phyloP scores from a whole-genome alignment of 345 rosid species.

The Orychophragmus violaceus region DNA sequence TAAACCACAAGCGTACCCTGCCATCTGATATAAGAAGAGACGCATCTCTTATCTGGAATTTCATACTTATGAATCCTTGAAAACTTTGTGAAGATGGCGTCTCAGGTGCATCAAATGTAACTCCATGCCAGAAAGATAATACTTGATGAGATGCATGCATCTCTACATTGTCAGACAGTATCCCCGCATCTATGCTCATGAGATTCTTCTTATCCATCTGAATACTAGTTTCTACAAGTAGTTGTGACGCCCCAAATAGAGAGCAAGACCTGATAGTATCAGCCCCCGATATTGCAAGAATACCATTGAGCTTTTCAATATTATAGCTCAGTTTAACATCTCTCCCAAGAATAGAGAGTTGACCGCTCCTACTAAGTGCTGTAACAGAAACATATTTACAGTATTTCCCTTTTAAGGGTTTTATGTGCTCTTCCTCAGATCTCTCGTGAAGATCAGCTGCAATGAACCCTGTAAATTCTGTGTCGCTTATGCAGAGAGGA shows the following conservation, averaged over 20 bases:
- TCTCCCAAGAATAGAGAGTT: slow-evolving; percentile 37
- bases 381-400: slow-evolving; percentile 46
- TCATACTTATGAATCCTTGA: slow-evolving; percentile 36
- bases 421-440: slow-evolving; percentile 26
- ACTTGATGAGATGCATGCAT: slow-evolving; percentile 62
- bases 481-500: slow-evolving; percentile 40
- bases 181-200: slow-evolving; percentile 29
- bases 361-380: slow-evolving; percentile 38
- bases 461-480: slow-evolving; percentile 28
- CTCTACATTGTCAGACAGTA: slow-evolving; percentile 55
- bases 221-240: slow-evolving; percentile 43
- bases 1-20: slow-evolving; percentile 48
- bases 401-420: slow-evolving; percentile 31
- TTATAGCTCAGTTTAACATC: slow-evolving; percentile 43
- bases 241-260: slow-evolving; percentile 51
- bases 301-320: slow-evolving; percentile 47
- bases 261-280: slow-evolving; percentile 45
- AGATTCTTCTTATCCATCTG: slow-evolving; percentile 31
- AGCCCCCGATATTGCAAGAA: slow-evolving; percentile 34
- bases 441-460: slow-evolving; percentile 29
- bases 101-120: slow-evolving; percentile 45
- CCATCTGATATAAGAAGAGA: slow-evolving; percentile 82
- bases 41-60: slow-evolving; percentile 47
- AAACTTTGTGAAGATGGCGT: slow-evolving; percentile 44
- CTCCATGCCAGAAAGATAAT: slow-evolving; percentile 59